Evolutionary conservation across 495 filamentous ascomycete species (phyloP).

Genomic region (Penicillium cataractarum): DNA sequence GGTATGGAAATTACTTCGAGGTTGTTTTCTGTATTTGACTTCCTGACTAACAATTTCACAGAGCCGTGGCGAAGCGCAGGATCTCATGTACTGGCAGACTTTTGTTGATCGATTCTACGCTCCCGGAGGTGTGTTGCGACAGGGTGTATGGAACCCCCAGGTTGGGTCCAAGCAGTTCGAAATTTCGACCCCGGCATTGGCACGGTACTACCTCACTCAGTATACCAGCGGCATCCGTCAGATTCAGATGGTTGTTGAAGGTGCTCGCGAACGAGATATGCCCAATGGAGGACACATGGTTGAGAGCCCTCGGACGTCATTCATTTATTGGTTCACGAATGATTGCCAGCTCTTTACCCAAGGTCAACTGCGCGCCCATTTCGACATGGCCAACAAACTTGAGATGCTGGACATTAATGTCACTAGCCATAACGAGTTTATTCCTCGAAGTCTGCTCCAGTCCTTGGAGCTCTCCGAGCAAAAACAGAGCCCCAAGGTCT

Average conservation of each 20-base stretch:
- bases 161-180: constrained; percentile 72
- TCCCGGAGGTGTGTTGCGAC: constrained; percentile 66
- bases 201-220: constrained; percentile 80
- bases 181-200: constrained; percentile 71
- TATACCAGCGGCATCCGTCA: constrained; percentile 80
- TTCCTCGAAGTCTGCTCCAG: constrained; percentile 58
- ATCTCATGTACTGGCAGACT: constrained; percentile 69
- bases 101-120: constrained; percentile 82
- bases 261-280: constrained; percentile 56
- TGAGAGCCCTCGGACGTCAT: constrained; percentile 62
- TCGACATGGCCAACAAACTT: constrained; percentile 70
- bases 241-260: constrained; percentile 75
- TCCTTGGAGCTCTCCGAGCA: constrained; percentile 57
- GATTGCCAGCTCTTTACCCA: constrained; percentile 70
- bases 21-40: not conserved
- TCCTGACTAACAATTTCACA: constrained; percentile 38
- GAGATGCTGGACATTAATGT: constrained; percentile 73
- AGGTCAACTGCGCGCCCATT: constrained; percentile 64
- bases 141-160: constrained; percentile 58
- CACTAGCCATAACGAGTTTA: constrained; percentile 66
- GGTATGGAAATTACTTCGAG: constrained; percentile 41
- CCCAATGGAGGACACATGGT: constrained; percentile 66
- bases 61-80: constrained; percentile 59
- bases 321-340: constrained; percentile 75
- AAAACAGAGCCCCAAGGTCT: constrained; percentile 70